These are phyloP conservation scores for Fusarium piperis DNA, from an alignment of 2,329 filamentous ascomycete species.

Conservation along the genomic window DNA sequence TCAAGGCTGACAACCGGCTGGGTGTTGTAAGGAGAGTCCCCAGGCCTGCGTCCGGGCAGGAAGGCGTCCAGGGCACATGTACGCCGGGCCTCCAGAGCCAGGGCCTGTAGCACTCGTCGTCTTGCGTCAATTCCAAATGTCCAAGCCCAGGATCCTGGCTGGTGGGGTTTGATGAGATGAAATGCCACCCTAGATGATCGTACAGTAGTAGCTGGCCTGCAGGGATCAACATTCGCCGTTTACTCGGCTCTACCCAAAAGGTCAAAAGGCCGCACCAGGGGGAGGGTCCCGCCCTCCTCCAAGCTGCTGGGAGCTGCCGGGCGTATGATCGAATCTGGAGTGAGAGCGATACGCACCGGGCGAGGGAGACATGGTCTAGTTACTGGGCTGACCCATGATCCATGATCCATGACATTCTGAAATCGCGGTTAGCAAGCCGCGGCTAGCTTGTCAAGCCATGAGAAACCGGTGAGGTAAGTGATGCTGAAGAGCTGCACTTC, in stretches of 20 bases:
- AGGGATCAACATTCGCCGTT: slow-evolving; percentile 25
- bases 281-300: slow-evolving; percentile 26
- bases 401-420: slow-evolving; percentile 18
- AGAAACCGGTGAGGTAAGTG: not conserved
- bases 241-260: slow-evolving; percentile 28
- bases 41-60: not conserved
- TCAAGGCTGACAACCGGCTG: slow-evolving; percentile 28
- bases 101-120: not conserved
- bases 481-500: slow-evolving; percentile 12
- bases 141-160: slow-evolving; percentile 6
- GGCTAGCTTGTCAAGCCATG: slow-evolving; percentile 5
- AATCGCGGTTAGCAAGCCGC: slow-evolving; percentile 21
- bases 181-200: slow-evolving; percentile 34
- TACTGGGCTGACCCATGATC: slow-evolving; percentile 10
- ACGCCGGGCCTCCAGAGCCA: not conserved
- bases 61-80: not conserved
- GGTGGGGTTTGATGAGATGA: slow-evolving; percentile 38
- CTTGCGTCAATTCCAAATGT: not conserved
- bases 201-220: slow-evolving; percentile 26
- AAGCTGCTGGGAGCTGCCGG: slow-evolving; percentile 28
- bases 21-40: not conserved
- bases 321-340: slow-evolving; percentile 34
- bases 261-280: slow-evolving; percentile 26
- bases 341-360: slow-evolving; percentile 11
- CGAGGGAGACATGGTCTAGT: slow-evolving; percentile 7